A percentile compares a stretch with the other conserved stretches of the same genome.
Conservation (phyloP, 305 asterid species). For the Ilex paraguariensis region DNA sequence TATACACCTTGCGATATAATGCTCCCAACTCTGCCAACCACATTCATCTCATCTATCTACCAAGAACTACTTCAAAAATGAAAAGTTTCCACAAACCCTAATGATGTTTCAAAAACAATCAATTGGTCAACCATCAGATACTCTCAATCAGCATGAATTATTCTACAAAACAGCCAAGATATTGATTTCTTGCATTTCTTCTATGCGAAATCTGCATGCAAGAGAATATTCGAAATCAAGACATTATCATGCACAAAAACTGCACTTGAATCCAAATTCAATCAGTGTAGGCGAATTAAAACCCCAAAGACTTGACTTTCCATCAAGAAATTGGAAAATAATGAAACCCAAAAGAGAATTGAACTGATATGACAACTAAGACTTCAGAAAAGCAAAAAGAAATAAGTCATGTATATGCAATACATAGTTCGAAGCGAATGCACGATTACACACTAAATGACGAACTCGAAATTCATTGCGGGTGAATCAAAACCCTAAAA, state of each 20-base stretch:
- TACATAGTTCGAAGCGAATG: not conserved
- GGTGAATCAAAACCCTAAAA: constrained; percentile 12
- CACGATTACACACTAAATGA: too few relatives aligned
- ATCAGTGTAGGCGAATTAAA: constrained; percentile 24
- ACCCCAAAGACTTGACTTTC: constrained; percentile 28
- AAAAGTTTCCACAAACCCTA: not conserved
- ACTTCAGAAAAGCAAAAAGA: constrained; percentile 7
- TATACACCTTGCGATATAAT: constrained; percentile 72
- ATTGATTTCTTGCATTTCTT: constrained; percentile 20
- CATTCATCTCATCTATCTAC: constrained; percentile 54
- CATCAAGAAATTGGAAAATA: constrained; percentile 18
- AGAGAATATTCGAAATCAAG: constrained; percentile 19
- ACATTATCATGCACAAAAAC: constrained; percentile 25
- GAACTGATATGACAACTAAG: constrained; percentile 9
- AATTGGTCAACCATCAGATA: constrained; percentile 3
- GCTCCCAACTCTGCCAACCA: constrained; percentile 77
- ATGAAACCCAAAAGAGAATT: constrained; percentile 12
- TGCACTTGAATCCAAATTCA: constrained; percentile 15
- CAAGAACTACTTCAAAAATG: constrained; percentile 17
- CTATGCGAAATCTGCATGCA: constrained; percentile 51
- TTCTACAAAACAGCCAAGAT: constrained; percentile 2
- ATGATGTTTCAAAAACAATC: constrained; percentile 12
- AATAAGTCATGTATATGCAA: constrained; percentile 1
- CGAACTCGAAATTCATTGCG: not conserved
- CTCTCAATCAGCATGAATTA: constrained; percentile 4